Percentiles rank a stretch among this genome's conserved stretches.
Evolutionary conservation across 2,329 filamentous ascomycete species (phyloP).

Genomic region (Arthrobotrys sphaeroides): DNA sequence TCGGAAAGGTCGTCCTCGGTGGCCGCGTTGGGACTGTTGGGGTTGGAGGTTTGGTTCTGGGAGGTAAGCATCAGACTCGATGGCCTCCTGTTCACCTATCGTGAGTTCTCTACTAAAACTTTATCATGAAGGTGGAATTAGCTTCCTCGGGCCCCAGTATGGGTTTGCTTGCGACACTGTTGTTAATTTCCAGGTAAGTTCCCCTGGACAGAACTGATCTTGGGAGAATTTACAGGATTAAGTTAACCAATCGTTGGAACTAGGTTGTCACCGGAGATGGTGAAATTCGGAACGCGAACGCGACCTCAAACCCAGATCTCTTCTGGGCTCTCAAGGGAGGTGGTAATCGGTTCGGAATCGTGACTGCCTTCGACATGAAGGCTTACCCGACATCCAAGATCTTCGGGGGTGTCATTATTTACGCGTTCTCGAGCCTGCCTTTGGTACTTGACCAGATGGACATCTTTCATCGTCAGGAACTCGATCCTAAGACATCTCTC

Average conservation of each 20-base stretch:
- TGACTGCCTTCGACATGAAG: conserved; percentile 59
- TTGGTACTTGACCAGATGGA: conserved; percentile 14
- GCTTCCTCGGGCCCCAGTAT: conserved; percentile 63
- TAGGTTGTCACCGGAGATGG: conserved; percentile 65
- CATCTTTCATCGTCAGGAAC: neutral
- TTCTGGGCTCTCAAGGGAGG: conserved; percentile 61
- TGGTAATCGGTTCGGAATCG: conserved; percentile 61
- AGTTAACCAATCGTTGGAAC: neutral
- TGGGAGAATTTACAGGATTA: neutral
- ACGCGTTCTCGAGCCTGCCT: conserved; percentile 16
- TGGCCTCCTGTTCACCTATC: neutral
- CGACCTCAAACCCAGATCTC: conserved; percentile 62
- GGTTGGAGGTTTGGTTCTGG: conserved; percentile 64
- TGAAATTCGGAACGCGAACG: conserved; percentile 62
- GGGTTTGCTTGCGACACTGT: conserved; percentile 66
- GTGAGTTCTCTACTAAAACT: too few species aligned
- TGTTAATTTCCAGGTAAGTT: conserved; percentile 62
- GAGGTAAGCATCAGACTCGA: conserved; percentile 57
- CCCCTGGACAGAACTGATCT: neutral
- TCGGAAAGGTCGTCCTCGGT: conserved; percentile 62
- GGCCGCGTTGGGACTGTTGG: conserved; percentile 64
- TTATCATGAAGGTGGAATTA: conserved; percentile 62
- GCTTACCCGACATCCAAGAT: conserved; percentile 11
- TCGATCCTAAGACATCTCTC: conserved; percentile 13
- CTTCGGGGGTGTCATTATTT: conserved; percentile 11